Base-by-base conservation (phyloP, 2,329 filamentous ascomycete genomes). In the Anthostomella pinea region DNA sequence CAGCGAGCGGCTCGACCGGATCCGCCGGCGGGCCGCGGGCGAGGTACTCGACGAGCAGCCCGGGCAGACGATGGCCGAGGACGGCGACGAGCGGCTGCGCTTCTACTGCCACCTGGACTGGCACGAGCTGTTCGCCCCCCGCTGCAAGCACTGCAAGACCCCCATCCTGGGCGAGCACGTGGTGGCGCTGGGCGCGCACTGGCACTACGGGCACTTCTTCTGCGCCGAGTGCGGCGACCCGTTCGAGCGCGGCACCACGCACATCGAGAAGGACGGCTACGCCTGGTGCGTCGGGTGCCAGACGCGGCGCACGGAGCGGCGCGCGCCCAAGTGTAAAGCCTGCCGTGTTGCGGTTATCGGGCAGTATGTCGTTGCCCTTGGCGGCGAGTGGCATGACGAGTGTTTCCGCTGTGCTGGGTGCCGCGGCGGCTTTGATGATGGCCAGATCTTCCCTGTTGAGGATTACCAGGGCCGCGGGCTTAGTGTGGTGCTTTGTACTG, bases 81-180 rank as follows among this genome's bases (percentile, higher is more conserved):
- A 91, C 51, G 82, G 84, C 26, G 85, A 91, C 58, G 75, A 78
- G 23, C 72, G 79, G 8, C 67, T 87, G 29, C 81, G 91, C 8
- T 97, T 97, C 74, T 98, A 86, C 68, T 98, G 93, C 65, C 91
- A 97, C 60, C 77, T 98, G n/a, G 93, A 98, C 69, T 98, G 90
- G 78, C 93, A 98, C 63, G 93, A 98, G 65, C 71, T 85, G 35
- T 98, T 87, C 64, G 89, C 86, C 20, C 93, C 93, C 4, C 81
- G 88, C 26, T 98, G 93, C 74, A 93, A 93, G 67, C 89, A 87
- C 62, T 98, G 93, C 76, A 89, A 85, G 62, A 98, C 93, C 6
- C 91, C 93, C 3, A 98, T 98, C 55, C 82, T 97, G 51, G 90
- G 90, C 26, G 90, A 97, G 64, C 88, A 97, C 50, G 83, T 96